Conservation (phyloP, 768 basidiomycete genomes). For the Lepiota brunneoincarnata region DNA sequence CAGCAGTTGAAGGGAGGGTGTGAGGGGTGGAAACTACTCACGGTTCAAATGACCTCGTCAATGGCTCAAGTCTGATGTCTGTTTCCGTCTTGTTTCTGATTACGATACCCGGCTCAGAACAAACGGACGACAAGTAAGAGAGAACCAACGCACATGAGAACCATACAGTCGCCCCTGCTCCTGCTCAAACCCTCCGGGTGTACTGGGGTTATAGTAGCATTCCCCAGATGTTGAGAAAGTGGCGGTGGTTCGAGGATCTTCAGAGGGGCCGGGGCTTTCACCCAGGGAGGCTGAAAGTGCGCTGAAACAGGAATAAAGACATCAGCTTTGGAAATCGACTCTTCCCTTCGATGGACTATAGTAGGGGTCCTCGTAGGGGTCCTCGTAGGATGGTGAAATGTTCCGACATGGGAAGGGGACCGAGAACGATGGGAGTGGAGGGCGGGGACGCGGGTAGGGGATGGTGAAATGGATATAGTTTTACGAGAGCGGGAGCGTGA, state of each 20-base stretch:
- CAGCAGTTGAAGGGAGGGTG: background rate
- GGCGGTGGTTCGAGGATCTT: background rate
- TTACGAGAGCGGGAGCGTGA: background rate
- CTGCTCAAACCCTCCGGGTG: background rate
- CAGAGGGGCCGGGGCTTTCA: background rate
- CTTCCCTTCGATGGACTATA: background rate
- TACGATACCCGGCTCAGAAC: no score
- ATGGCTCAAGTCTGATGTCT: background rate
- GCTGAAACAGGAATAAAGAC: background rate
- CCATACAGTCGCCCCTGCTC: background rate
- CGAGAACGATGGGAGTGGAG: background rate
- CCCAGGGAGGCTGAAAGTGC: background rate
- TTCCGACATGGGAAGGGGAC: background rate
- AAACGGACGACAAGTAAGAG: background rate
- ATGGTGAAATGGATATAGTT: background rate
- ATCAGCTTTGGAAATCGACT: background rate
- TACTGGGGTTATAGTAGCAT: background rate
- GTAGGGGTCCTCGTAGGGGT: no score
- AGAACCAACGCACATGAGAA: background rate
- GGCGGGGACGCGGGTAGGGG: background rate
- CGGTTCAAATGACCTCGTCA: conserved; percentile 10
- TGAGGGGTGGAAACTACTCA: background rate
- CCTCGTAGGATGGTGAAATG: background rate
- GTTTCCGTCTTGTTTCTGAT: background rate
- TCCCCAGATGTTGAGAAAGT: background rate